Percentiles rank a stretch among this genome's conserved stretches.
Evolutionary conservation across 768 basidiomycete species (phyloP).

Genomic region (Gyrodon lividus): DNA sequence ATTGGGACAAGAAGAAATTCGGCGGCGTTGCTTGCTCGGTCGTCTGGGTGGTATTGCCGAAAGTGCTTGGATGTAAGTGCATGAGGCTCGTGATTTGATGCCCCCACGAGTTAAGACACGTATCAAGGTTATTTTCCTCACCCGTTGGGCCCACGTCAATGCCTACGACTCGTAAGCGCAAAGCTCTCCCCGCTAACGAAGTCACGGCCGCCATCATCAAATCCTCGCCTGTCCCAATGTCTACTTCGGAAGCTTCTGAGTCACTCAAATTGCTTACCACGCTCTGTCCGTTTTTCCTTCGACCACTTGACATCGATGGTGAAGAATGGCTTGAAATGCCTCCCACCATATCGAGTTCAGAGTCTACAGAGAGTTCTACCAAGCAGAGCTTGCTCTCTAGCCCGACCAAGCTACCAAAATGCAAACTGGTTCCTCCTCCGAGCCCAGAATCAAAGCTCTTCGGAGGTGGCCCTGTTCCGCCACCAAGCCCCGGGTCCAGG

Average conservation of each 20-base stretch:
- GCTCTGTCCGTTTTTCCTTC: conserved; percentile 81
- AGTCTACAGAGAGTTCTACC: conserved; percentile 8
- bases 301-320: conserved; percentile 56
- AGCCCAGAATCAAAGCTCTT: conserved; percentile 41
- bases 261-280: conserved; percentile 63
- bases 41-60: conserved; percentile 81
- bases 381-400: conserved; percentile 26
- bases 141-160: conserved; percentile 52
- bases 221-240: conserved; percentile 80
- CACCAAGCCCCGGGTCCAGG: conserved; percentile 50
- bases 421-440: conserved; percentile 26
- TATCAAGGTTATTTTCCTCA: conserved; percentile 68
- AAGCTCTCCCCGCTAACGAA: conserved; percentile 64
- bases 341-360: conserved; percentile 21
- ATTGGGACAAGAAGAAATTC: conserved; percentile 75
- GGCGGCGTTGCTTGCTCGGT: conserved; percentile 73
- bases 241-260: conserved; percentile 73
- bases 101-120: neutral
- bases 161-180: conserved; percentile 64
- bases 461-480: conserved; percentile 23
- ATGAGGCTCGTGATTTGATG: neutral
- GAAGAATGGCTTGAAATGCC: conserved; percentile 54
- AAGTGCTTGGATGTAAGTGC: conserved; percentile 78
- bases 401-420: conserved; percentile 37
- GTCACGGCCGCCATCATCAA: conserved; percentile 70